Conservation (phyloP, 2,329 filamentous ascomycete genomes). For the Cladosporium sp. region DNA sequence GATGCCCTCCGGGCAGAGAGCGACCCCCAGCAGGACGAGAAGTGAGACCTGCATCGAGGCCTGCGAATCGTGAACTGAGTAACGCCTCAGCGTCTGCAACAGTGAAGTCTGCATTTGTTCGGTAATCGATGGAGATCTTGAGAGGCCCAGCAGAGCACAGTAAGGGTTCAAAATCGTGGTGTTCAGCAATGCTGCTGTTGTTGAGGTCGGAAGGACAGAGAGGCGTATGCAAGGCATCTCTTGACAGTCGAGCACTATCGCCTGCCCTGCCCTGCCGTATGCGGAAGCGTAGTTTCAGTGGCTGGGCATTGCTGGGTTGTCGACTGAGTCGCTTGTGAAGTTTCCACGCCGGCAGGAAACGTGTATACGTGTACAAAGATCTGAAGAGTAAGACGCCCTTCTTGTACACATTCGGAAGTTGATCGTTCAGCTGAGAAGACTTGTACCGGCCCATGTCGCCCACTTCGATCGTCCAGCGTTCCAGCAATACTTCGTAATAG, state of each 20-base stretch:
- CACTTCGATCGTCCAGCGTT: constrained; percentile 85
- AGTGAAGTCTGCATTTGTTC: constrained; percentile 83
- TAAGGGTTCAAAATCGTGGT: constrained; percentile 75
- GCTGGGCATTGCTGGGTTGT: constrained; percentile 56
- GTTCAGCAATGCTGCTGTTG: constrained; percentile 50
- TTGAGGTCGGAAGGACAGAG: constrained; percentile 60
- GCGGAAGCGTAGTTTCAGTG: constrained; percentile 73
- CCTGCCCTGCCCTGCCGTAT: constrained; percentile 58
- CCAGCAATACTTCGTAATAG: constrained; percentile 66
- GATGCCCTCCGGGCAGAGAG: constrained; percentile 8
- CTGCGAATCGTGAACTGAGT: constrained; percentile 89
- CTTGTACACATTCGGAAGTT: constrained; percentile 88
- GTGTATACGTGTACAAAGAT: constrained; percentile 75
- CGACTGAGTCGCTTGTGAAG: constrained; percentile 72
- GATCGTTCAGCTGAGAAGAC: constrained; percentile 49
- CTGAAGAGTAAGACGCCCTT: constrained; percentile 93
- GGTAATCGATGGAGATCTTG: constrained; percentile 75
- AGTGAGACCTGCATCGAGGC: constrained; percentile 53
- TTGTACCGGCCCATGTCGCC: constrained; percentile 57
- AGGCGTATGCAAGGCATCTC: constrained; percentile 67
- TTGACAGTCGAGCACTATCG: constrained; percentile 39
- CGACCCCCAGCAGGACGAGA: constrained; percentile 8
- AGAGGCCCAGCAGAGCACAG: constrained; percentile 84
- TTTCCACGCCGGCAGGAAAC: constrained; percentile 81
- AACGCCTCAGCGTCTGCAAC: constrained; percentile 88